phyloP scores from a whole-genome alignment of 169 alveolate genomes.

The Plasmodium gallinaceum region DNA sequence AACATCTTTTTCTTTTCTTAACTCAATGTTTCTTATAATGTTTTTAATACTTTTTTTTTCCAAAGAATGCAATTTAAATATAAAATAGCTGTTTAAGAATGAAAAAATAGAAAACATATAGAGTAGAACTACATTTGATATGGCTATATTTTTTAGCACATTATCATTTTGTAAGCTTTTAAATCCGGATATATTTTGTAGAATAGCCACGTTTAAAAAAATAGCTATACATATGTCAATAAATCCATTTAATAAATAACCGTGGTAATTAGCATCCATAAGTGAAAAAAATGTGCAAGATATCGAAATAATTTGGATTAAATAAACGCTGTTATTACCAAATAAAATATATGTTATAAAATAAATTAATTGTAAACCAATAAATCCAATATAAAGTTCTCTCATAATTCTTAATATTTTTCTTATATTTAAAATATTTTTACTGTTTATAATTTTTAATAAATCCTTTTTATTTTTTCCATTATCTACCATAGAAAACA shows the following conservation, averaged over 20 bases:
- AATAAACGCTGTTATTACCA: conserved; percentile 60
- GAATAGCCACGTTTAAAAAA: conserved; percentile 65
- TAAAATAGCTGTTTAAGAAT: conserved; percentile 58
- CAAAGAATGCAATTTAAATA: conserved; percentile 55
- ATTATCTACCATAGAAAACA: conserved; percentile 15
- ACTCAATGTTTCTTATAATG: conserved; percentile 64
- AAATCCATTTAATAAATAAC: conserved; percentile 72
- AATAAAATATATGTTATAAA: conserved; percentile 67
- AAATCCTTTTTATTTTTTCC: conserved; percentile 35
- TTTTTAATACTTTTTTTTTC: conserved; percentile 64
- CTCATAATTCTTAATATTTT: conserved; percentile 60
- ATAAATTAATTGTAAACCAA: conserved; percentile 72
- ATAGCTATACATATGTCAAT: conserved; percentile 64
- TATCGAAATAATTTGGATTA: conserved; percentile 65
- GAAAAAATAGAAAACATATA: conserved; percentile 59
- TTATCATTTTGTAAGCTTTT: conserved; percentile 47
- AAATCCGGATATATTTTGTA: conserved; percentile 58
- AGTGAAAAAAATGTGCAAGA: conserved; percentile 70
- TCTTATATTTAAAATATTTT: conserved; percentile 66
- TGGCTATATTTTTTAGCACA: conserved; percentile 66
- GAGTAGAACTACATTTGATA: conserved; percentile 65
- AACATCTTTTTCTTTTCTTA: conserved; percentile 28
- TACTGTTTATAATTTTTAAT: conserved; percentile 59
- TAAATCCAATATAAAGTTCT: conserved; percentile 75
- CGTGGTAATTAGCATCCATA: conserved; percentile 73